Base-by-base conservation (phyloP, 2,329 filamentous ascomycete genomes). In the Nigrospora sphaerica region DNA sequence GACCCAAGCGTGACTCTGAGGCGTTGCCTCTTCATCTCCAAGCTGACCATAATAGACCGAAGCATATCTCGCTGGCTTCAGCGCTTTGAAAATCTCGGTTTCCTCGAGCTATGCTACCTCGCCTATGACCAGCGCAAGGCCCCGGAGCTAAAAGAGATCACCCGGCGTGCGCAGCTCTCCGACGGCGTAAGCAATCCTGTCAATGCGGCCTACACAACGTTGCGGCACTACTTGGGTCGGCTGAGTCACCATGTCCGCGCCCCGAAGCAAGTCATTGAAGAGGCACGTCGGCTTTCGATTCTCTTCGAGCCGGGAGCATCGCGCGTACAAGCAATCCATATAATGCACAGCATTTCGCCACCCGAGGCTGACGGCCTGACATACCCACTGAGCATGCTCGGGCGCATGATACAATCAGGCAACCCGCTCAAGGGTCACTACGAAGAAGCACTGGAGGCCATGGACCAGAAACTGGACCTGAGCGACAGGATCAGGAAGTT, bases 151-250 rank as follows among this genome's bases (percentile, higher is more conserved):
- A 35, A 31, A 14, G 3, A 19, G 39, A 2, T 45, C 37, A 18
- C 9, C 12, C 44, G 18, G 3, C 39, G 49, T 13, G 48, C 34
- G 13, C 17, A 17, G 5, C 23, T 51, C 3, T 6, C 1, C 28
- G 23, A 46, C 0, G 46, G 48, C 10, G 39, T 35, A 18, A 38
- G 23, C 0, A 41, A n/a, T 2, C 28, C 31, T 2, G 39, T 38
- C 4, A 12, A 36, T 1, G 32, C 42, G n/a, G 19, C 36, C 0
- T 71, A 70, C 46, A 46, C 50, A 4, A 36, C 41, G 3, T 57
- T 66, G 6, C 56, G 59, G 5, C 74, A 77, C 52, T 60, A 62
- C 32, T 54, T 78, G 9, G 72, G 74, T 3, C 62, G 73, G 1
- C 53, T 78, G 2, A 67, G 67, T n/a, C 57, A 69, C 18, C 68